Conservation (phyloP, 2,329 filamentous ascomycete species). For the Calycina marina region DNA sequence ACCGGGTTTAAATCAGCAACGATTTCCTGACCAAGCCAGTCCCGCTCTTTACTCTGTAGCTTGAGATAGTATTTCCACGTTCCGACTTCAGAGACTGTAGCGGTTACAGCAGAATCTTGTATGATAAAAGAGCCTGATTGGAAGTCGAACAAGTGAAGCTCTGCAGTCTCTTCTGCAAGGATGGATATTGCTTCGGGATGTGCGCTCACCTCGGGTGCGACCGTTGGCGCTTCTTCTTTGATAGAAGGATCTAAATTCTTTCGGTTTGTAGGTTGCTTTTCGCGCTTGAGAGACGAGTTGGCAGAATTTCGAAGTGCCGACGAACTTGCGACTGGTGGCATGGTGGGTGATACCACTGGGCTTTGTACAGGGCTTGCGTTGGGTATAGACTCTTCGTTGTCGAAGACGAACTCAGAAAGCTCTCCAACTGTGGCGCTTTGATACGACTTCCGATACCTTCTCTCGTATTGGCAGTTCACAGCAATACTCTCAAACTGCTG, state of each 20-base stretch:
- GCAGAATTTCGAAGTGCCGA: constrained; percentile 20
- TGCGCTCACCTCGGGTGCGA: constrained; percentile 42
- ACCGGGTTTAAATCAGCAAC: constrained; percentile 90
- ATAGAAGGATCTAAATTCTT: no score
- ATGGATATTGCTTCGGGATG: constrained; percentile 58
- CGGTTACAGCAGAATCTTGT: constrained; percentile 43
- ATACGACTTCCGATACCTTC: constrained; percentile 73
- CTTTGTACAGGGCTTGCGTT: constrained; percentile 44
- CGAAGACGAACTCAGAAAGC: constrained; percentile 69
- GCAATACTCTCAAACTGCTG: constrained; percentile 70
- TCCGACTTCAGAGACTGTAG: constrained; percentile 72
- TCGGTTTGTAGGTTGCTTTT: constrained; percentile 8
- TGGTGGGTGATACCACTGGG: constrained; percentile 27
- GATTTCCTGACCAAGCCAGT: constrained; percentile 79
- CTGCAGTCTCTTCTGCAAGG: constrained; percentile 60
- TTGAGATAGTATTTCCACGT: constrained; percentile 95
- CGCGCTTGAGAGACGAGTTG: constrained; percentile 33
- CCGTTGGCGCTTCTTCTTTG: constrained; percentile 9
- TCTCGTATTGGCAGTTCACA: constrained; percentile 91
- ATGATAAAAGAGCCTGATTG: constrained; percentile 65
- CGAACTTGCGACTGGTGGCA: constrained; percentile 10
- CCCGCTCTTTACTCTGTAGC: constrained; percentile 57
- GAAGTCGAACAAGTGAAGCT: constrained; percentile 91
- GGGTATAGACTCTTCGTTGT: constrained; percentile 46
- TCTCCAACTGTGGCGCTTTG: constrained; percentile 71